Base-by-base conservation (phyloP, 345 rosid species). In the Eucalyptus marginata region DNA sequence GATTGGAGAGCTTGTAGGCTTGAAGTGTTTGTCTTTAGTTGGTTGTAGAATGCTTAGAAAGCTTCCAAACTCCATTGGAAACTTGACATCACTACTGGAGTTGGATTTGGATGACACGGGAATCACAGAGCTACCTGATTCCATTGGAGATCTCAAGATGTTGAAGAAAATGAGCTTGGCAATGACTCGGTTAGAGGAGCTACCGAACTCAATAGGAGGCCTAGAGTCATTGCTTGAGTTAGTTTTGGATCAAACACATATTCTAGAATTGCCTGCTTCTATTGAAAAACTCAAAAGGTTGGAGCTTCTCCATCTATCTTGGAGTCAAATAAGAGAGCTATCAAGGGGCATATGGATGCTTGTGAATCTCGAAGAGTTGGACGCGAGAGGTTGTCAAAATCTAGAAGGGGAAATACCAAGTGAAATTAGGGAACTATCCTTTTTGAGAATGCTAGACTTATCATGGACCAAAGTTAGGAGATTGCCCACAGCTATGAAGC, bases 61-160 rank as follows among this genome's bases (percentile, higher is more conserved):
- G 66, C 66, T 59, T 59, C 66, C 66, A 12, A 25, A 59, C 14
- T 59, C 66, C 66, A 59, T 59, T 0, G 66, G 66, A 59, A 59
- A 59, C n/a, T 2, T 59, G 66, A 59, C 16, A 59, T 59, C 66
- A 5, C 2, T 59, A 3, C 66, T 59, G 0, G 66, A 59, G 66
- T 59, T 59, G 66, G 31, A 27, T 27, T 59, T 59, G 66, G 31
- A 59, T 11, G 66, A 59, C n/a, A 59, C 66, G 15, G n/a, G 66
- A 59, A 25, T 59, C 16, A 59, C 1, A 25, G 1, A 59, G 1
- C 1, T 59, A 59, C 66, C 66, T 0, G 1, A 59, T 59, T 59
- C 66, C 4, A 59, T 59, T 2, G 66, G 66, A 27, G 31, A 59
- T 59, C 66, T 59, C 66, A 59, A 59, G 31, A 59, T 59, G 66